These are phyloP conservation scores for Leccinum barrowsii DNA, from an alignment of 768 basidiomycete genomes.

Conservation along the genomic window DNA sequence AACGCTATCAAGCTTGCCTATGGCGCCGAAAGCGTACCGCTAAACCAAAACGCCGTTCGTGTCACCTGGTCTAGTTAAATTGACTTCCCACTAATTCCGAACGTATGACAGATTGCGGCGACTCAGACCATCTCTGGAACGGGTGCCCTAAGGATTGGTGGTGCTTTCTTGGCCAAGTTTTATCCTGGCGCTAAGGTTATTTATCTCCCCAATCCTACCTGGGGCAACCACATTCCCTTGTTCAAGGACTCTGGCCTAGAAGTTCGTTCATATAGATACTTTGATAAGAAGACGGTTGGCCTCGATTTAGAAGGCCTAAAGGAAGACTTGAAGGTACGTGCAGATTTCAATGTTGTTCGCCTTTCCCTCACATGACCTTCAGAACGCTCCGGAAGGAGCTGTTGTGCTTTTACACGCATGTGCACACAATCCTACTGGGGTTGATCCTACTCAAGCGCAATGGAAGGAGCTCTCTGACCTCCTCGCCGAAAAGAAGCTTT, in stretches of 20 bases:
- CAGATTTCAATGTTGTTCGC: conserved; percentile 1
- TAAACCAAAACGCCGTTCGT: conserved; percentile 71
- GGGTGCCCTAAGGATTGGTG: conserved; percentile 94
- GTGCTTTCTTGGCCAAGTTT: conserved; percentile 84
- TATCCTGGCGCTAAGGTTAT: conserved; percentile 85
- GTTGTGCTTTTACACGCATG: conserved; percentile 94
- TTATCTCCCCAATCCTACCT: conserved; percentile 90
- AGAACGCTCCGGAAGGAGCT: conserved; percentile 72
- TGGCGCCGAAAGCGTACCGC: conserved; percentile 71
- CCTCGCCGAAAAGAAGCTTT: conserved; percentile 82
- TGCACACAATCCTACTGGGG: conserved; percentile 98
- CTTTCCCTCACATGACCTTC: conserved; percentile 9
- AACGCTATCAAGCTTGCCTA: conserved; percentile 89
- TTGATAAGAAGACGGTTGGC: conserved; percentile 87
- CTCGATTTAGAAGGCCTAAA: conserved; percentile 90
- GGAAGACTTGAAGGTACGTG: conserved; percentile 72
- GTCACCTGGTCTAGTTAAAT: background rate
- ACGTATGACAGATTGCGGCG: conserved; percentile 60
- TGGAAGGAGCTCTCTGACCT: conserved; percentile 90
- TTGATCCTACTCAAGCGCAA: conserved; percentile 91
- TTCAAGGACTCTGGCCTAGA: conserved; percentile 94
- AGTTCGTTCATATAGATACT: conserved; percentile 90
- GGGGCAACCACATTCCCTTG: conserved; percentile 95
- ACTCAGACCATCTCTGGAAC: conserved; percentile 98
- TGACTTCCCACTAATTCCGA: background rate